Evolutionary conservation across 768 basidiomycete species (phyloP).

Genomic region (Paxillus involutus): DNA sequence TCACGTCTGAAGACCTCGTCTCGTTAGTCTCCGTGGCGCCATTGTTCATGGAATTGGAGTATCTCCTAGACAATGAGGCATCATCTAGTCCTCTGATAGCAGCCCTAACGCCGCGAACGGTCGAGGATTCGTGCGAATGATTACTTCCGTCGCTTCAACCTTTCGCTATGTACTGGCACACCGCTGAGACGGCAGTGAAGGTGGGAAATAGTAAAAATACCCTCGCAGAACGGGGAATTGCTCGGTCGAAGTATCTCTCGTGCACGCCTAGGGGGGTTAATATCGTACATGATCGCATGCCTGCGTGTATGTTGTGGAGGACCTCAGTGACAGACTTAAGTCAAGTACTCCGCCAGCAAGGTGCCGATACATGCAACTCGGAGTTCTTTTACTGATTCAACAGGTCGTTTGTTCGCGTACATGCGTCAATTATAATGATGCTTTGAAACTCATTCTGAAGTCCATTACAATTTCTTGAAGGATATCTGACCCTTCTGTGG

Average conservation of each 20-base stretch:
- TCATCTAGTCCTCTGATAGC: conserved; percentile 13
- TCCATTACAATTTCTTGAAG: no score
- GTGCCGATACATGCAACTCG: conserved; percentile 17
- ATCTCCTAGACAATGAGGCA: conserved; percentile 14
- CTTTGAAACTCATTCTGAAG: no score
- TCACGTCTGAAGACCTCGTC: conserved; percentile 18
- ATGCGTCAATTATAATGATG: no score
- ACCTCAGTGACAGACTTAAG: no score
- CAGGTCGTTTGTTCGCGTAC: neutral
- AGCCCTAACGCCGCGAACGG: conserved; percentile 20
- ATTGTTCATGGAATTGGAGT: conserved; percentile 12
- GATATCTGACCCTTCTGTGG: no score
- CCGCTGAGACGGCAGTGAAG: conserved; percentile 14
- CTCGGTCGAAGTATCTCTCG: no score
- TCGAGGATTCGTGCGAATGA: conserved; percentile 11
- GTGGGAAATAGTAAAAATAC: no score
- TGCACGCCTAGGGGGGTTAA: no score
- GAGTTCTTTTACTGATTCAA: conserved; percentile 19
- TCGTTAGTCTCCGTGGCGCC: conserved; percentile 17
- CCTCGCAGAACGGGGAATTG: no score
- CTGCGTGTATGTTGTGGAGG: no score
- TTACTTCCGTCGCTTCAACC: conserved; percentile 18
- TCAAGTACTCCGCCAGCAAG: no score
- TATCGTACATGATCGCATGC: no score
- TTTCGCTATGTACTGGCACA: conserved; percentile 25